Evolutionary conservation across 176 grass and related monocot genomes (phyloP).

Genomic region (Alloteropsis semialata): DNA sequence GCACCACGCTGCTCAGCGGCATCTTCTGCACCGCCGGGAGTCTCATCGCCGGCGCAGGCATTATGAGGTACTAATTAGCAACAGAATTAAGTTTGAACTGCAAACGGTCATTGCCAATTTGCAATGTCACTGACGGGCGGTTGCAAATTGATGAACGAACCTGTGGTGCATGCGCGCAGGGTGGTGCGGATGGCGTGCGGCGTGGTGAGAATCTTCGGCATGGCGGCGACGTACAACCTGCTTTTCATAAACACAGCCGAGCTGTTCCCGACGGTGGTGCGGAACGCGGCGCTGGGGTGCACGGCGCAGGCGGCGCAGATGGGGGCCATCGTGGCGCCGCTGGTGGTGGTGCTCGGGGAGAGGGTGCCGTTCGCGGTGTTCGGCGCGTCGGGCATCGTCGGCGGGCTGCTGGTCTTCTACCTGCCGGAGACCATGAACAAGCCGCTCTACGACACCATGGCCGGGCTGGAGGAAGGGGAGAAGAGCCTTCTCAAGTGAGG

Average conservation of each 20-base stretch:
- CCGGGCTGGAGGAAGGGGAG: slow-evolving; percentile 68
- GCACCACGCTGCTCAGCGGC: slow-evolving; percentile 71
- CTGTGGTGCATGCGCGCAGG: neutral
- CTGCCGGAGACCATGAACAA: slow-evolving; percentile 84
- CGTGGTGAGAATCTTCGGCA: slow-evolving; percentile 72
- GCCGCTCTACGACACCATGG: slow-evolving; percentile 83
- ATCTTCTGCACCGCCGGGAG: slow-evolving; percentile 53
- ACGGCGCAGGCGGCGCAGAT: slow-evolving; percentile 53
- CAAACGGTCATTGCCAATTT: neutral
- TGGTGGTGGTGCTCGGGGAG: slow-evolving; percentile 69
- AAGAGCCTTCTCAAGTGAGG: slow-evolving; percentile 22
- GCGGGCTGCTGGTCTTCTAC: slow-evolving; percentile 43
- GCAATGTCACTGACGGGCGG: too few relatives aligned
- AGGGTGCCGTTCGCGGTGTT: slow-evolving; percentile 69
- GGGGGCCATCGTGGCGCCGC: slow-evolving; percentile 72
- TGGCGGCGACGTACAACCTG: slow-evolving; percentile 80
- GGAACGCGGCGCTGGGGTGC: slow-evolving; percentile 69
- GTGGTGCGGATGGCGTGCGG: slow-evolving; percentile 64
- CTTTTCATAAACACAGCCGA: slow-evolving; percentile 75
- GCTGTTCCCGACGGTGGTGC: slow-evolving; percentile 86
- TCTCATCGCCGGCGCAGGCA: slow-evolving; percentile 16
- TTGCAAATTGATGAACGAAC: too few relatives aligned
- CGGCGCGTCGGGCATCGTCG: slow-evolving; percentile 51
- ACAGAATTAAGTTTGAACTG: too few relatives aligned
- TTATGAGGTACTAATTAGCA: too few relatives aligned